phyloP scores from a whole-genome alignment of 495 filamentous ascomycete species.

The Darksidea phi region DNA sequence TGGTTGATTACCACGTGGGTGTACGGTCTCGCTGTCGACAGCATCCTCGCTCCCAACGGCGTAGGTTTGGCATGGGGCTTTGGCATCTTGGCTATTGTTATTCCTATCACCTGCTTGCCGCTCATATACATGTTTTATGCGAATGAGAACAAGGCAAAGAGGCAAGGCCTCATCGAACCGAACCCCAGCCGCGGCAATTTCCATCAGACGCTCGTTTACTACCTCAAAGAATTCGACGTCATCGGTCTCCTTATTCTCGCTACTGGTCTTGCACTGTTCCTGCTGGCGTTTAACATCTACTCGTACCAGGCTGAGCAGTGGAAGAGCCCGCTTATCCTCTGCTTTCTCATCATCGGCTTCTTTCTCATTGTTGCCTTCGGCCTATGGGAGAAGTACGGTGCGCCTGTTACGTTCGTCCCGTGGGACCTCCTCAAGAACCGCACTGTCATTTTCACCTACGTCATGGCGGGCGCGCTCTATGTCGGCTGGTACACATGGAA shows the following conservation, averaged over 20 bases:
- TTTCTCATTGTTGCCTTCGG: constrained; percentile 57
- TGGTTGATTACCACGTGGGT: constrained; percentile 34
- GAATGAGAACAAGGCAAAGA: constrained; percentile 35
- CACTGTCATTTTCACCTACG: constrained; percentile 62
- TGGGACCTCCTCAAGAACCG: constrained; percentile 61
- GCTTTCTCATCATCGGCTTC: constrained; percentile 58
- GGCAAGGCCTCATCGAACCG: constrained; percentile 49
- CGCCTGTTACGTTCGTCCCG: constrained; percentile 60
- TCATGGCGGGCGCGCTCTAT: constrained; percentile 55
- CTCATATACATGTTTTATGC: constrained; percentile 25
- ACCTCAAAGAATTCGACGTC: constrained; percentile 62
- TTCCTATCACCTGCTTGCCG: constrained; percentile 34
- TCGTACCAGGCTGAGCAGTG: constrained; percentile 51
- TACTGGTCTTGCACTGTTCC: constrained; percentile 59
- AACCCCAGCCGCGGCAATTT: constrained; percentile 49
- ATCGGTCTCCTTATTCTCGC: constrained; percentile 61
- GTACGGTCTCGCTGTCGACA: constrained; percentile 18
- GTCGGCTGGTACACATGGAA: constrained; percentile 56
- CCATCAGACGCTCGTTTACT: constrained; percentile 52
- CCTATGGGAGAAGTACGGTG: constrained; percentile 57
- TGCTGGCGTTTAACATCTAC: constrained; percentile 60
- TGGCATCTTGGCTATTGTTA: constrained; percentile 39
- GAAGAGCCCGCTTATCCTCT: constrained; percentile 55
- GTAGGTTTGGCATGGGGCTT: constrained; percentile 39
- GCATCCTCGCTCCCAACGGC: constrained; percentile 19